These are phyloP conservation scores for Tricholoma matsutake DNA, from an alignment of 768 basidiomycete species.

Conservation along the genomic window DNA sequence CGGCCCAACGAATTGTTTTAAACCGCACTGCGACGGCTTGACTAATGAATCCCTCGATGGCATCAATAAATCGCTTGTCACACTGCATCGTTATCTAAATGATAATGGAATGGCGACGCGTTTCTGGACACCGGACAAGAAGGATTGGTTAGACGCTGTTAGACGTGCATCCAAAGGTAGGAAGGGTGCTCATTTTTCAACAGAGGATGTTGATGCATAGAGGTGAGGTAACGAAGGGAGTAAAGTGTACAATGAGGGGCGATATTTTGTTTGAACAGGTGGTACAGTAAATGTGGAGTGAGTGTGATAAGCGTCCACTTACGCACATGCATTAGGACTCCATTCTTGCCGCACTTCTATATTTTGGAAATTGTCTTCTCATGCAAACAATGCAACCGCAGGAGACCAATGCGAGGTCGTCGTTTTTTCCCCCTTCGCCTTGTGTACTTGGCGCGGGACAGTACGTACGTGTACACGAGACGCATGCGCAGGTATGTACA, in stretches of 20 bases:
- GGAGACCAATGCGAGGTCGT: too few species aligned
- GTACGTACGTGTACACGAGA: too few species aligned
- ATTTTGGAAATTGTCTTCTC: too few species aligned
- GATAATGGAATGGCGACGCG: constrained; percentile 32
- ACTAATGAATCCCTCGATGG: constrained; percentile 27
- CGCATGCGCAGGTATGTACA: too few species aligned
- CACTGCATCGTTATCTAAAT: constrained; percentile 41
- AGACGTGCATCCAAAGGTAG: constrained; percentile 33
- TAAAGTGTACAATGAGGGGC: constrained; percentile 37
- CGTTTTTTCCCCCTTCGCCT: too few species aligned
- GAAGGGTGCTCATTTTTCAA: constrained; percentile 40
- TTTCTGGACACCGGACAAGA: constrained; percentile 43
- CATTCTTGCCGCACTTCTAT: too few species aligned
- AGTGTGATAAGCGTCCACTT: too few species aligned
- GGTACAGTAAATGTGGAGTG: neutral
- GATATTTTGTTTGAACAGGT: constrained; percentile 36
- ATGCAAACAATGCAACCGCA: too few species aligned
- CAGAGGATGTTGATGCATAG: constrained; percentile 40
- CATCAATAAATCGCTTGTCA: constrained; percentile 37
- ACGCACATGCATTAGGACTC: too few species aligned
- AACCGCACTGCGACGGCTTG: constrained; percentile 37
- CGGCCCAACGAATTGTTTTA: constrained; percentile 41
- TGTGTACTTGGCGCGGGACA: too few species aligned
- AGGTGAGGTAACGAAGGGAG: constrained; percentile 32
- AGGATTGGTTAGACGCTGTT: constrained; percentile 29